Evolutionary conservation across 345 rosid genomes (phyloP).

Genomic region (Syzygium aqueum): DNA sequence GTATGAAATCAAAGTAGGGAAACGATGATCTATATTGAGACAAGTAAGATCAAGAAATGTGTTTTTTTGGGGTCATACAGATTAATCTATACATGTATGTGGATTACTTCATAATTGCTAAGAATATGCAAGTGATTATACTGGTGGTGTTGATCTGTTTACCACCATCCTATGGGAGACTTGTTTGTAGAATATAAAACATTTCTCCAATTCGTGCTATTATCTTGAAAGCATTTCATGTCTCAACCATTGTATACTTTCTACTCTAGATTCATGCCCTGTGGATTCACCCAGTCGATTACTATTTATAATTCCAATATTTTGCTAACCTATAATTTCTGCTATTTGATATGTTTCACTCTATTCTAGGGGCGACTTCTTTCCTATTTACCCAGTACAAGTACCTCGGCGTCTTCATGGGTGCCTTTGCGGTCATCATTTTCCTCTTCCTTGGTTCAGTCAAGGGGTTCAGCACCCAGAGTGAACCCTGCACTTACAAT

Average conservation of each 20-base stretch:
- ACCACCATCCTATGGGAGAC: background rate
- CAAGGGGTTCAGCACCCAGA: conserved; percentile 55
- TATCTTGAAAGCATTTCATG: background rate
- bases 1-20: background rate
- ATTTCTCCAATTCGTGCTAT: background rate
- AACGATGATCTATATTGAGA: background rate
- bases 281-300: background rate
- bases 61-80: background rate
- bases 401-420: conserved; percentile 48
- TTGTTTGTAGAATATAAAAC: background rate
- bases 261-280: background rate
- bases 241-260: background rate
- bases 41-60: background rate
- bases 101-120: background rate
- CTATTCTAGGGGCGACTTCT: conserved; percentile 50
- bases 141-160: background rate
- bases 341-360: background rate
- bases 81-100: background rate
- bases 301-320: background rate
- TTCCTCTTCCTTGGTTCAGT: conserved; percentile 71
- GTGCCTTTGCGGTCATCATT: conserved; percentile 26
- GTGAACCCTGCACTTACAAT: conserved; percentile 53
- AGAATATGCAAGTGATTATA: background rate
- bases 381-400: conserved; percentile 52
- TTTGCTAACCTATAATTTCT: background rate